A percentile compares a stretch with the other conserved stretches of the same genome.
Conservation (phyloP, 164 flowering plant genomes). For the Tetrastigma voinierianum region DNA sequence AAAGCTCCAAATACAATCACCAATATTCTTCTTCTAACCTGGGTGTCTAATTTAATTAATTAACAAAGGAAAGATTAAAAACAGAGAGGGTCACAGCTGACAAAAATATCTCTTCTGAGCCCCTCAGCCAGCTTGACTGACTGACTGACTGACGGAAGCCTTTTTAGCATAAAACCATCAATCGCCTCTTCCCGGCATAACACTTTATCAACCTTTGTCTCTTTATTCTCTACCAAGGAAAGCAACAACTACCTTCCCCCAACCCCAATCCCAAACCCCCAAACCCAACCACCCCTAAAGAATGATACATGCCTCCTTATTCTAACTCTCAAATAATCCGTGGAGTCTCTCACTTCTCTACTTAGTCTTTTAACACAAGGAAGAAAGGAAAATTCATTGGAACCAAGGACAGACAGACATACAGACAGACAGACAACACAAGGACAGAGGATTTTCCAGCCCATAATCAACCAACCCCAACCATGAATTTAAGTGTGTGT, state of each 20-base stretch:
- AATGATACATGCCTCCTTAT: slow-evolving; percentile 19
- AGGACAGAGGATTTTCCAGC: slow-evolving; percentile 6
- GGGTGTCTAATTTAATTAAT: not conserved
- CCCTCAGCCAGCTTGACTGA: too few relatives aligned
- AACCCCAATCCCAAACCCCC: too few relatives aligned
- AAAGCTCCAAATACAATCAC: not conserved
- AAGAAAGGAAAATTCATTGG: slow-evolving; percentile 18
- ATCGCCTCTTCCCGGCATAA: slow-evolving; percentile 13
- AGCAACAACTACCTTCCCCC: slow-evolving; percentile 6
- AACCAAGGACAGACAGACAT: slow-evolving; percentile 1
- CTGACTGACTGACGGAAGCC: too few relatives aligned
- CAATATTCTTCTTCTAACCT: not conserved
- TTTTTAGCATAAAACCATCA: not conserved
- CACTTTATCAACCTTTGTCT: slow-evolving; percentile 8
- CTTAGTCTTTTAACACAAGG: slow-evolving; percentile 13
- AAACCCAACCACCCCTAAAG: slow-evolving; percentile 19
- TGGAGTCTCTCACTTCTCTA: slow-evolving; percentile 11
- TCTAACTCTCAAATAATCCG: not conserved
- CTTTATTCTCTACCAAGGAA: slow-evolving; percentile 18
- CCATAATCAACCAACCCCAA: not conserved
- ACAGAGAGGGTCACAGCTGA: not conserved
- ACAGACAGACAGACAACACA: too few relatives aligned
- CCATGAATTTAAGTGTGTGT: not conserved
- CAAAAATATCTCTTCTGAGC: not conserved
- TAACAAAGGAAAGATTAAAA: not conserved